Conservation (phyloP, 2,329 filamentous ascomycete genomes). For the Neopestalotiopsis clavispora region DNA sequence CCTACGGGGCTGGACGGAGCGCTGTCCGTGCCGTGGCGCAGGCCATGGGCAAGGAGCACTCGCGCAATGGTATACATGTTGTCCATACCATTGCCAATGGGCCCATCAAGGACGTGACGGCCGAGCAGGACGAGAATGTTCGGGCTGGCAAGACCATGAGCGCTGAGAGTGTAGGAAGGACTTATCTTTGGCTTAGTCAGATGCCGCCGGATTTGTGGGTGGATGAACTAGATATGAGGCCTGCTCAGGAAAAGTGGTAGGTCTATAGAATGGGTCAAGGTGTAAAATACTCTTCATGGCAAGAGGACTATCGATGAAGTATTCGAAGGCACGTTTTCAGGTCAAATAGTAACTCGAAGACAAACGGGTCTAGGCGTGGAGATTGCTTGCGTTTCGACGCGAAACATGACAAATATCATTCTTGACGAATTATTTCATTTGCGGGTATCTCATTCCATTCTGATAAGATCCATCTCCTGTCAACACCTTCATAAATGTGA, state of each 20-base stretch:
- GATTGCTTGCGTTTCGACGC: too few relatives aligned
- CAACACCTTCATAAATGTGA: too few relatives aligned
- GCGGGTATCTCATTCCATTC: too few relatives aligned
- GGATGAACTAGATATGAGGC: conserved; percentile 23
- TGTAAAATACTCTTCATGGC: too few relatives aligned
- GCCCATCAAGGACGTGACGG: conserved; percentile 50
- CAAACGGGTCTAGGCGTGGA: too few relatives aligned
- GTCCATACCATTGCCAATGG: conserved; percentile 65
- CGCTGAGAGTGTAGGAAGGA: conserved; percentile 61
- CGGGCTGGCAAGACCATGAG: conserved; percentile 59
- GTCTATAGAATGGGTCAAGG: too few relatives aligned
- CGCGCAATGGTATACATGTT: conserved; percentile 59
- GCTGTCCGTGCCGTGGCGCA: conserved; percentile 55
- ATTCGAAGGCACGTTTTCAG: too few relatives aligned
- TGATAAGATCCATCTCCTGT: too few relatives aligned
- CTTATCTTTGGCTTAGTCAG: conserved; percentile 54
- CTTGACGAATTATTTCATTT: too few relatives aligned
- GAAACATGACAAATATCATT: too few relatives aligned
- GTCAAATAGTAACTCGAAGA: too few relatives aligned
- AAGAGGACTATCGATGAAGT: too few relatives aligned
- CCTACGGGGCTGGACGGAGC: conserved; percentile 58
- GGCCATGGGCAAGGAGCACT: conserved; percentile 58
- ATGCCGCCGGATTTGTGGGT: conserved; percentile 19
- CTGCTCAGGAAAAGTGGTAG: conserved; percentile 30
- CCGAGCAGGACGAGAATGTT: conserved; percentile 46